phyloP scores from a whole-genome alignment of 2,329 filamentous ascomycete species.

The Claviceps sp. region DNA sequence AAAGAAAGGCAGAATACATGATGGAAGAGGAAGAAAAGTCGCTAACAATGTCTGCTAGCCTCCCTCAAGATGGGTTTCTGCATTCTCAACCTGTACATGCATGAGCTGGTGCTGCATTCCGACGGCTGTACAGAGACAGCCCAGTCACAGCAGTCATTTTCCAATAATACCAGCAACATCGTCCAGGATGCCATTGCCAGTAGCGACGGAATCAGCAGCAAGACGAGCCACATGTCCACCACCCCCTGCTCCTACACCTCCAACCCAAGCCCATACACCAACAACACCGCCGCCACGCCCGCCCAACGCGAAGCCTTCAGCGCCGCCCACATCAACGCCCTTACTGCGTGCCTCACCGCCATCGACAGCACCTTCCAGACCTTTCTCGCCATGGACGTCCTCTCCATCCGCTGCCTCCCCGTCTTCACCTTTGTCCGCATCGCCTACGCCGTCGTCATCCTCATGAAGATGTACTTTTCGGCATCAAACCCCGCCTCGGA shows the following conservation, averaged over 20 bases:
- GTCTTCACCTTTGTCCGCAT: constrained; percentile 60
- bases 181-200: constrained; percentile 27
- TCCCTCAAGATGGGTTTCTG: constrained; percentile 50
- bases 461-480: constrained; percentile 62
- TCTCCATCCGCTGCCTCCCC: constrained; percentile 48
- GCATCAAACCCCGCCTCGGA: constrained; percentile 50
- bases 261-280: constrained; percentile 9
- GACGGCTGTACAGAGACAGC: constrained; percentile 30
- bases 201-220: neutral
- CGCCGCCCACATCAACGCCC: constrained; percentile 47
- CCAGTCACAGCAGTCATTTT: no score
- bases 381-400: constrained; percentile 47
- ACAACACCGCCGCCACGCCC: constrained; percentile 26
- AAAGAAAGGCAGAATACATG: neutral
- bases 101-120: constrained; percentile 59
- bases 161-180: constrained; percentile 15
- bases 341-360: constrained; percentile 52
- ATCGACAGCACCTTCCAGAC: constrained; percentile 54
- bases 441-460: constrained; percentile 55
- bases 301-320: constrained; percentile 25
- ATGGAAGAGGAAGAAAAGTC: neutral
- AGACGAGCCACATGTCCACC: constrained; percentile 6
- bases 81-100: constrained; percentile 57
- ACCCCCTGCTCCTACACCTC: constrained; percentile 28
- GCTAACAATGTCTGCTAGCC: constrained; percentile 26